Percentiles rank a stretch among this genome's conserved stretches.
Conservation (phyloP, 768 basidiomycete genomes). For the Chlorophyllum brunneum region DNA sequence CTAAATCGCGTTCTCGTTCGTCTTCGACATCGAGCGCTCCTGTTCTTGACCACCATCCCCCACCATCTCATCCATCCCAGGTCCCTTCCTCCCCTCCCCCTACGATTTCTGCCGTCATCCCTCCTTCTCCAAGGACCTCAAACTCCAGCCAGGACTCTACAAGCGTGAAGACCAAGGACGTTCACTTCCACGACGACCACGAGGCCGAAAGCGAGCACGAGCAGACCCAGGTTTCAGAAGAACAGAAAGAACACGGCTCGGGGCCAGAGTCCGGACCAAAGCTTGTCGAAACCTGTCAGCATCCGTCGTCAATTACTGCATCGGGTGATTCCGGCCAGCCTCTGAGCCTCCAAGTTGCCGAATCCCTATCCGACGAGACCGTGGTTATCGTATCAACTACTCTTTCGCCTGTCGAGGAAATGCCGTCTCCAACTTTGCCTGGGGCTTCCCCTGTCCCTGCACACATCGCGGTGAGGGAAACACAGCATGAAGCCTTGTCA, state of each 20-base stretch:
- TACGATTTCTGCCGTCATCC: not conserved
- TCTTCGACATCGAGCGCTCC: constrained; percentile 22
- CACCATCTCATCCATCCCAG: constrained; percentile 24
- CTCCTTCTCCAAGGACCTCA: not conserved
- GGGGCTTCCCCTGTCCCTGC: constrained; percentile 1
- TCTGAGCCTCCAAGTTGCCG: not conserved
- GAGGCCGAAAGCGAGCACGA: not conserved
- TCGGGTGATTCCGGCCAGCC: constrained; percentile 4
- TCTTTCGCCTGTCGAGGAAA: constrained; percentile 8
- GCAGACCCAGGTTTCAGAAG: too few relatives aligned
- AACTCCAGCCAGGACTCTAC: not conserved
- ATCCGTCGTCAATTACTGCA: not conserved
- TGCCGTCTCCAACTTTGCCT: not conserved
- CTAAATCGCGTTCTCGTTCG: constrained; percentile 12
- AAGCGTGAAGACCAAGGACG: not conserved
- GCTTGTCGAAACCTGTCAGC: too few relatives aligned
- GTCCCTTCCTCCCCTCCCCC: not conserved
- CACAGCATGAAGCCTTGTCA: not conserved
- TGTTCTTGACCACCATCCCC: constrained; percentile 36
- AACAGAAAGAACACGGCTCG: too few relatives aligned
- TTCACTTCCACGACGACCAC: not conserved
- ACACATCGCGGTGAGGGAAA: not conserved
- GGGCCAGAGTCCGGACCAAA: too few relatives aligned
- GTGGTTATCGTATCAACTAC: not conserved
- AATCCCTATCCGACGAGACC: not conserved